Percentiles rank a stretch among this genome's conserved stretches.
phyloP scores from a whole-genome alignment of 345 rosid species.

The Eucalyptus caleyi region DNA sequence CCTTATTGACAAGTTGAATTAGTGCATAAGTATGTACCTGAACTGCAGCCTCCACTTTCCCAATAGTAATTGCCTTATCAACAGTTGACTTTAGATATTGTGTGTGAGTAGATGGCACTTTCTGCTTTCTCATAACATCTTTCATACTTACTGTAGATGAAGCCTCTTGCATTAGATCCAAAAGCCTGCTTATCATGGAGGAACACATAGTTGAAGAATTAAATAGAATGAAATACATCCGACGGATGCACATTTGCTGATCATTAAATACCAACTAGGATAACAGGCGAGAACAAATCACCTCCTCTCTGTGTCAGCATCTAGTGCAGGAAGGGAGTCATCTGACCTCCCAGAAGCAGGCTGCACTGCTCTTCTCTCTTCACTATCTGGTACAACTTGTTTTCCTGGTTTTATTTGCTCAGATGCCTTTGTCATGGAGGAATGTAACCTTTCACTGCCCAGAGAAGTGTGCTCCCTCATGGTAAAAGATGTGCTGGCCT shows the following conservation, averaged over 20 bases:
- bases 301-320: slow-evolving; percentile 65
- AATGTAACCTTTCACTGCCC: slow-evolving; percentile 28
- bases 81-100: slow-evolving; percentile 25
- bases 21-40: slow-evolving; percentile 37
- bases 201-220: background rate
- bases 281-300: background rate
- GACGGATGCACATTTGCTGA: background rate
- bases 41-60: slow-evolving; percentile 73
- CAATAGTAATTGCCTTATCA: slow-evolving; percentile 59
- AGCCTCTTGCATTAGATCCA: slow-evolving; percentile 36
- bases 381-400: background rate
- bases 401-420: slow-evolving; percentile 15
- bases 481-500: slow-evolving; percentile 15
- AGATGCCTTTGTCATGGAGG: background rate
- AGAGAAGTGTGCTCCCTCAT: slow-evolving; percentile 13
- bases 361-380: background rate
- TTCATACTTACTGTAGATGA: slow-evolving; percentile 44
- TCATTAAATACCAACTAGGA: background rate
- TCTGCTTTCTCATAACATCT: slow-evolving; percentile 30
- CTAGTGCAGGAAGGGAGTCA: slow-evolving; percentile 26
- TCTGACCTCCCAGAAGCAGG: slow-evolving; percentile 11
- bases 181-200: slow-evolving; percentile 31
- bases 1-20: background rate
- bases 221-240: background rate
- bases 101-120: slow-evolving; percentile 38